Conservation (phyloP, 352 stramenopile genomes). For the Phytopythium aichiense region DNA sequence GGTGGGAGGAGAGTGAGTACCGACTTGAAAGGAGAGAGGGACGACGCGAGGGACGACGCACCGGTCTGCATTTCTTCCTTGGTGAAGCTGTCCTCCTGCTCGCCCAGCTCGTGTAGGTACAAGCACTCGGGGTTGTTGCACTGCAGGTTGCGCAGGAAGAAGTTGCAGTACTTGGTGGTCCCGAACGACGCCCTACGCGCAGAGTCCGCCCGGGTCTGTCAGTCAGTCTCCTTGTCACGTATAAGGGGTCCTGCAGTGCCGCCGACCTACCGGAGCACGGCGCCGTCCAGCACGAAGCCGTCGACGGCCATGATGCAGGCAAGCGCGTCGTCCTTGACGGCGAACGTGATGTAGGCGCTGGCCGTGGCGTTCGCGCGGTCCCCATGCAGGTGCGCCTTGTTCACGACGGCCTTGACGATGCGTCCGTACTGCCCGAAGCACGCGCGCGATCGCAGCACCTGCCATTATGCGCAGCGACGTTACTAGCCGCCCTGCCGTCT, state of each 20-base stretch:
- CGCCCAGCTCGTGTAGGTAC: slow-evolving; percentile 91
- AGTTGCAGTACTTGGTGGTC: slow-evolving; percentile 96
- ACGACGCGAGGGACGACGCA: slow-evolving; percentile 14
- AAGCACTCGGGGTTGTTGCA: slow-evolving; percentile 95
- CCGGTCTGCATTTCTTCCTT: slow-evolving; percentile 92
- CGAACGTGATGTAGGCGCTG: slow-evolving; percentile 94
- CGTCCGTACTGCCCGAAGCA: slow-evolving; percentile 94
- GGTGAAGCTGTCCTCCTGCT: slow-evolving; percentile 92
- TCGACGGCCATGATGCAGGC: slow-evolving; percentile 91
- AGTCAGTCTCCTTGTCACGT: neutral
- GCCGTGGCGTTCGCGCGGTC: slow-evolving; percentile 72
- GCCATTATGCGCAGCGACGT: neutral
- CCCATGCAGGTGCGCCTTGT: slow-evolving; percentile 74
- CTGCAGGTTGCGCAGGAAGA: slow-evolving; percentile 87
- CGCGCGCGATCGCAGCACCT: slow-evolving; percentile 78
- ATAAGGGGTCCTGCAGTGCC: no score
- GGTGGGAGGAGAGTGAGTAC: neutral
- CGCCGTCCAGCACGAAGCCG: slow-evolving; percentile 83
- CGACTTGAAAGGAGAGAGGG: neutral
- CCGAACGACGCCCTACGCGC: slow-evolving; percentile 84
- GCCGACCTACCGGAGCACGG: slow-evolving; percentile 45
- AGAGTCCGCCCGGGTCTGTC: neutral
- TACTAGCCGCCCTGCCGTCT: neutral
- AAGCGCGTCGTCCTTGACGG: slow-evolving; percentile 87
- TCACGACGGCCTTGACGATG: slow-evolving; percentile 92